phyloP scores from a whole-genome alignment of 306 rosid genomes.

The Amphicarpaea edgeworthii region DNA sequence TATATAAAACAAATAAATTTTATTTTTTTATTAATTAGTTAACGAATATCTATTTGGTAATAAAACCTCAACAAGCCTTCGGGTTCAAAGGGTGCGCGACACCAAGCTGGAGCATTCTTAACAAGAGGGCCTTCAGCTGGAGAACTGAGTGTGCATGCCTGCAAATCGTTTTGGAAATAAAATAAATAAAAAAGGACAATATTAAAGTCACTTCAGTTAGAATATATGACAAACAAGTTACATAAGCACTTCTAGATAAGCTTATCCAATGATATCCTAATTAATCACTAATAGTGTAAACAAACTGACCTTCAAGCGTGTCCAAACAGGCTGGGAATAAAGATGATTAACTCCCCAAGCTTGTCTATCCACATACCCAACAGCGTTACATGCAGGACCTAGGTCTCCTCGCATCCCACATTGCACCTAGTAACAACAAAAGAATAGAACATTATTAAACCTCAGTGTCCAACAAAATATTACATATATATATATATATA shows the following conservation, averaged over 20 bases:
- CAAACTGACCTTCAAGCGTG: constrained; percentile 64
- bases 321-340: constrained; percentile 84
- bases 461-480: background rate
- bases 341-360: constrained; percentile 94
- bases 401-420: constrained; percentile 92
- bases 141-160: constrained; percentile 77
- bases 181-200: background rate
- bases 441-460: background rate
- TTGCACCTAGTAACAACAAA: constrained; percentile 53
- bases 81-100: constrained; percentile 86
- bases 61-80: constrained; percentile 78
- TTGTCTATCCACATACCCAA: constrained; percentile 78
- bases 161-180: background rate
- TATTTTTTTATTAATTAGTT: no score
- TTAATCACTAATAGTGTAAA: constrained; percentile 5
- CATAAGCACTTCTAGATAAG: no score
- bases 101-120: constrained; percentile 76
- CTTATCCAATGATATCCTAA: no score
- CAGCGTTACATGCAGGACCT: constrained; percentile 94
- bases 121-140: constrained; percentile 59
- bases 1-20: no score
- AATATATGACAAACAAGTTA: background rate
- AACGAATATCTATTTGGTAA: background rate
- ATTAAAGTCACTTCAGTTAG: background rate
- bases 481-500: background rate